Evolutionary conservation across 441 rosid genomes (phyloP).

Genomic region (Euphorbia corollata): DNA sequence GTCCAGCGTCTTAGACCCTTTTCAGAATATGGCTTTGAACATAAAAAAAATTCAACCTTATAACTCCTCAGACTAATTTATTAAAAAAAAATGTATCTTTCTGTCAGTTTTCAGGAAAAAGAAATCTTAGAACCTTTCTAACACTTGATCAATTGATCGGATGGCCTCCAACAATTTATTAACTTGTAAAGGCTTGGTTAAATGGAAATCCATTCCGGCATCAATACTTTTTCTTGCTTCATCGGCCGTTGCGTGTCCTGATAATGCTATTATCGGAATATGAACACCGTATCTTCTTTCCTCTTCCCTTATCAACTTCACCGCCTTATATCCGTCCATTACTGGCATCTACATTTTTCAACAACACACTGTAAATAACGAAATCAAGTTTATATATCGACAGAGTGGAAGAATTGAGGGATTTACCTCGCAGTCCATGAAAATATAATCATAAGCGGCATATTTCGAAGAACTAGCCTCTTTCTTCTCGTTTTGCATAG

Average conservation of each 20-base stretch:
- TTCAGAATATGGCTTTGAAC: too few species aligned
- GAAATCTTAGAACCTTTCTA: background rate
- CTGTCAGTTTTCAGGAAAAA: background rate
- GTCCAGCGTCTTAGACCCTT: too few species aligned
- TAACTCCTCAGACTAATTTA: background rate
- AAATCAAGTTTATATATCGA: background rate
- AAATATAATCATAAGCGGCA: slow-evolving; percentile 32
- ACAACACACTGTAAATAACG: background rate
- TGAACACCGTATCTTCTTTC: slow-evolving; percentile 27
- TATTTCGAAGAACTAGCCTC: slow-evolving; percentile 7
- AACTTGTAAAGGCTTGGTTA: slow-evolving; percentile 35
- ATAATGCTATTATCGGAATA: slow-evolving; percentile 42
- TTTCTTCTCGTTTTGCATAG: slow-evolving; percentile 19
- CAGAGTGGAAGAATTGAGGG: background rate
- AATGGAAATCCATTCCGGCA: slow-evolving; percentile 55
- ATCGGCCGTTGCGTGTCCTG: slow-evolving; percentile 30
- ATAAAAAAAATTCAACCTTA: background rate
- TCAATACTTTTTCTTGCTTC: slow-evolving; percentile 28
- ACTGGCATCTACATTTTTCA: slow-evolving; percentile 38
- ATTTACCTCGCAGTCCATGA: slow-evolving; percentile 60
- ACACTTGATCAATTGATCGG: background rate
- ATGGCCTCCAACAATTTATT: slow-evolving; percentile 23
- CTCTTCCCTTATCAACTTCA: slow-evolving; percentile 38
- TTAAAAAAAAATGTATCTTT: background rate
- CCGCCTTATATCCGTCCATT: slow-evolving; percentile 51